These are phyloP conservation scores for Cytidiella melzeri DNA, from an alignment of 768 basidiomycete species.

Conservation along the genomic window DNA sequence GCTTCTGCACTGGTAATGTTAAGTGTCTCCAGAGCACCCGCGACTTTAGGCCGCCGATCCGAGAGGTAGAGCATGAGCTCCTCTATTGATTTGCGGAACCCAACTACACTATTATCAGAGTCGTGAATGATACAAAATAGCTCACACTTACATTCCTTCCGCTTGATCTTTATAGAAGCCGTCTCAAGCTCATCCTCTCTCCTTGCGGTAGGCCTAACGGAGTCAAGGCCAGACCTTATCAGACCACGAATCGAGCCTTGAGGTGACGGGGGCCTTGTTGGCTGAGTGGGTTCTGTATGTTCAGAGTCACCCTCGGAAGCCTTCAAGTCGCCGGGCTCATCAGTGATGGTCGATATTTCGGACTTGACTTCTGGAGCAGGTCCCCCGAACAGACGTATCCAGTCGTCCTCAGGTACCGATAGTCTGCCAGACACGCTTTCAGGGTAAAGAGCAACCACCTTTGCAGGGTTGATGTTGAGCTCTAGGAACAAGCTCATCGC, in stretches of 20 bases:
- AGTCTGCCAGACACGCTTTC: slow-evolving; percentile 76
- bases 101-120: slow-evolving; percentile 34
- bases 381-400: slow-evolving; percentile 85
- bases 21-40: slow-evolving; percentile 65
- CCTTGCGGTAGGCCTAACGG: slow-evolving; percentile 34
- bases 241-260: slow-evolving; percentile 36
- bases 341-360: slow-evolving; percentile 19
- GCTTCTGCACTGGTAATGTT: slow-evolving; percentile 65
- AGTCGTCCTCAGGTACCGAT: slow-evolving; percentile 56
- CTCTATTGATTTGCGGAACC: slow-evolving; percentile 71
- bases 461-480: slow-evolving; percentile 88
- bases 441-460: slow-evolving; percentile 87
- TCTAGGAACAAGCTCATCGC: slow-evolving; percentile 87
- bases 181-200: slow-evolving; percentile 56
- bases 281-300: slow-evolving; percentile 2
- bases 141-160: slow-evolving; percentile 19
- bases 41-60: slow-evolving; percentile 84
- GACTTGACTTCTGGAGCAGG: slow-evolving; percentile 28
- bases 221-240: slow-evolving; percentile 51
- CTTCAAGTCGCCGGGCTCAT: background rate
- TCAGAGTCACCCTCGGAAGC: background rate
- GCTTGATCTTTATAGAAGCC: slow-evolving; percentile 40
- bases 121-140: background rate
- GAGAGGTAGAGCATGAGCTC: slow-evolving; percentile 83
- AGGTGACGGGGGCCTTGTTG: slow-evolving; percentile 15